Base-by-base conservation (phyloP, 495 filamentous ascomycete species). In the Baudoinia panamericana region DNA sequence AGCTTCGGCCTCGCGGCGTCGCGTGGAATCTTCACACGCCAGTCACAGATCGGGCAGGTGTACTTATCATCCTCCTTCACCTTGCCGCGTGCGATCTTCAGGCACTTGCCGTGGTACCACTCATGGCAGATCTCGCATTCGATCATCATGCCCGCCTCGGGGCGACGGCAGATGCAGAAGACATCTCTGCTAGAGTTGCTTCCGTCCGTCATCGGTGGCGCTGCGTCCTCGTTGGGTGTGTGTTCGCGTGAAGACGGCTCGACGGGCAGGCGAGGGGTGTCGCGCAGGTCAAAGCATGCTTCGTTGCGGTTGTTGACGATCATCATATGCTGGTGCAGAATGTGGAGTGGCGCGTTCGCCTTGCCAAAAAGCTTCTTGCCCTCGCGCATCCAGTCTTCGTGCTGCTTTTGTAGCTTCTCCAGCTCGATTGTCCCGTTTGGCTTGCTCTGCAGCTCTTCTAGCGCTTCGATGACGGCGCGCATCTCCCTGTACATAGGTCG, bases 331-430 rank as follows among this genome's bases (percentile, higher is more conserved):
- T 73, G 75, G 44, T 82, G 82, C 19, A 99, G 63, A 46, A 99
- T 99, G 54, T 96, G 90, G 21, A 99, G 61, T 9, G 90, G 90
- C 3, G 90, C 90, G 57, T 99, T 99, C 2, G 92, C 87, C 61
- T 99, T 99, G 26, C 92, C 92, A 51, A 99, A 99, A 0, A 99
- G 64, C 62, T 96, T 96, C 63, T 99, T 99, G 21, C 90, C 90
- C 51, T 86, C 83, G 29, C 90, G 68, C 90, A 99, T 99, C 90
- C 90, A 99, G 57, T 99, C 92, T 52, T 96, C 90, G 50, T 99
- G 90, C 10, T 84, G 78, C 56, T 87, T 93, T 57, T 93, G 83
- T 56, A 95, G 84, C 50, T 84, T 84, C 55, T 99, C 90, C 17
- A 99, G 69, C 57, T 99, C 90, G 31, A 92, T 68, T 0, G 88